phyloP scores from a whole-genome alignment of 371 early-diverging fungal genomes.

The Mucor mucedo region DNA sequence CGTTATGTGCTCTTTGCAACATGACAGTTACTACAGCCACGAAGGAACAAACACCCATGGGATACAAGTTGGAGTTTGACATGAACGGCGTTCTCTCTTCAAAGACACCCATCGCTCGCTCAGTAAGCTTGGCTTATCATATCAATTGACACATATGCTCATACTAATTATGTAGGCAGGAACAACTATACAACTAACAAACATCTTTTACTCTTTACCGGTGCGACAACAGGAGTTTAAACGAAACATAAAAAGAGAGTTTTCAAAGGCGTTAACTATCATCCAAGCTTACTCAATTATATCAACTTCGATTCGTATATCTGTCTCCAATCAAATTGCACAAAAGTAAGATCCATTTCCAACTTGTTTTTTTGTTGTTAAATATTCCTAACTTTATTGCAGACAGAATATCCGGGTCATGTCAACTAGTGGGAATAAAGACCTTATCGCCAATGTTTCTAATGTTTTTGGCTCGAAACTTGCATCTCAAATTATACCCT shows the following conservation, averaged over 20 bases:
- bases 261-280: constrained; percentile 75
- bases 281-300: constrained; percentile 90
- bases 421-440: constrained; percentile 64
- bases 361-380: neutral
- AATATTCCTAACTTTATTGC: neutral
- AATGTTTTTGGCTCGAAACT: constrained; percentile 77
- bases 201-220: constrained; percentile 87
- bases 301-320: constrained; percentile 67
- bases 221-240: constrained; percentile 90
- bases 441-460: constrained; percentile 71
- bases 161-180: constrained; percentile 58
- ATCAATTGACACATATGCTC: neutral
- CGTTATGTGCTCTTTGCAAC: constrained; percentile 71
- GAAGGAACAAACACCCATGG: constrained; percentile 65
- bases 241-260: constrained; percentile 82
- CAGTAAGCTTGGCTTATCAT: constrained; percentile 27
- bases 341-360: constrained; percentile 53
- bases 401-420: constrained; percentile 36
- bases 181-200: constrained; percentile 80
- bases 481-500: constrained; percentile 57
- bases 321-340: constrained; percentile 65
- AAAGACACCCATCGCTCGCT: constrained; percentile 56
- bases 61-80: constrained; percentile 75
- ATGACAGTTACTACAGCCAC: constrained; percentile 74
- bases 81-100: constrained; percentile 54